These are phyloP conservation scores for Glutinoglossum americanum DNA, from an alignment of 495 filamentous ascomycete genomes.

Conservation along the genomic window DNA sequence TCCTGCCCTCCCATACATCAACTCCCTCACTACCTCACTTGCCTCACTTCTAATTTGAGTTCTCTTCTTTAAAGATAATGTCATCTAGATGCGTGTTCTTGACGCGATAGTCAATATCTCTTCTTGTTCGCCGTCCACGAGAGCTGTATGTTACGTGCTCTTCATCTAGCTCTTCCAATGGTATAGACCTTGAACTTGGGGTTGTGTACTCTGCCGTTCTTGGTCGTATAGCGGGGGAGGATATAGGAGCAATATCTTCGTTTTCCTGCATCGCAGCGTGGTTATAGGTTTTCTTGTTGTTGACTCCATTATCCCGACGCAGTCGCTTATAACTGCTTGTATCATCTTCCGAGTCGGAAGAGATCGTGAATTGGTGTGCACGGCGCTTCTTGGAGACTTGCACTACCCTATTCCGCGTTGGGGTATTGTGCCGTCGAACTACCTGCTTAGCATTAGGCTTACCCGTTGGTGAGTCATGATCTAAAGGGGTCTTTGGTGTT, in stretches of 20 bases:
- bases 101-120: not conserved
- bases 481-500: not conserved
- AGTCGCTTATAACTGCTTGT: not conserved
- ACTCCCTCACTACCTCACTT: too few relatives aligned
- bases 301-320: not conserved
- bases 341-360: not conserved
- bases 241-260: too few relatives aligned
- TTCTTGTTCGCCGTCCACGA: not conserved
- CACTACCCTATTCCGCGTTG: not conserved
- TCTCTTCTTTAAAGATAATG: not conserved
- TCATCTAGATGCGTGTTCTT: not conserved
- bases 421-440: too few relatives aligned
- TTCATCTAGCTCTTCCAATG: not conserved
- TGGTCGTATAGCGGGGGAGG: not conserved
- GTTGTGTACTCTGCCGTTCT: not conserved
- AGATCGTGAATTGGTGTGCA: not conserved
- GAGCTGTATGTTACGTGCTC: not conserved
- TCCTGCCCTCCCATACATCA: too few relatives aligned
- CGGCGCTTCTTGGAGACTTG: not conserved
- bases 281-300: not conserved
- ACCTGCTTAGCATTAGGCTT: too few relatives aligned
- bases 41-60: too few relatives aligned
- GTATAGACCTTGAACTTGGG: not conserved
- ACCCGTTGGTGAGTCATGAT: not conserved
- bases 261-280: not conserved